Evolutionary conservation across 805 yeast genomes (phyloP).

Genomic region (Yarrowia sp.): DNA sequence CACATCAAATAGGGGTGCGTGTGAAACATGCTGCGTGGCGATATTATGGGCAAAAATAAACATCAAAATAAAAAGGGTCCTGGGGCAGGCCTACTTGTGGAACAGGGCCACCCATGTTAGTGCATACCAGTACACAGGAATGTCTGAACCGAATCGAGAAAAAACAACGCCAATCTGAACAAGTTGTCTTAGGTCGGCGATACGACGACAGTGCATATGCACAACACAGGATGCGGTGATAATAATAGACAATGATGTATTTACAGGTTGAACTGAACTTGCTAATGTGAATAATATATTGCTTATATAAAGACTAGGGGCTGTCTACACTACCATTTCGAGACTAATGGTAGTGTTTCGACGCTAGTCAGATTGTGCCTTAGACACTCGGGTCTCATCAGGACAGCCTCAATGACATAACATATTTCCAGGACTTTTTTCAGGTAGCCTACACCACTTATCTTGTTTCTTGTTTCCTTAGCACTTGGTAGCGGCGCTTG

Average conservation of each 20-base stretch:
- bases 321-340: slow-evolving; percentile 1
- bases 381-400: background rate
- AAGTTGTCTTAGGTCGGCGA: no score
- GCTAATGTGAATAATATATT: background rate
- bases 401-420: background rate
- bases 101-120: no score
- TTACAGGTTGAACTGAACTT: background rate
- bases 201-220: no score
- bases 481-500: background rate
- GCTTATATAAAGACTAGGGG: background rate
- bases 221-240: no score
- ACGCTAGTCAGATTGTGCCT: background rate
- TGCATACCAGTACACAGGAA: no score
- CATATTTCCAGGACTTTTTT: background rate
- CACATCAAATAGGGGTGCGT: background rate
- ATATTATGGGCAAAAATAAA: no score
- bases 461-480: no score
- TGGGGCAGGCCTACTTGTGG: no score
- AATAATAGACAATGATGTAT: no score
- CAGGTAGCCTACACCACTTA: background rate
- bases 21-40: background rate
- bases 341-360: background rate
- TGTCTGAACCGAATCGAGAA: no score
- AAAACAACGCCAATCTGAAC: no score
- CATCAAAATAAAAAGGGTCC: no score